A percentile compares a stretch with the other conserved stretches of the same genome.
Evolutionary conservation across 2,329 filamentous ascomycete species (phyloP).

Genomic region (Metarhizium guizhouense): DNA sequence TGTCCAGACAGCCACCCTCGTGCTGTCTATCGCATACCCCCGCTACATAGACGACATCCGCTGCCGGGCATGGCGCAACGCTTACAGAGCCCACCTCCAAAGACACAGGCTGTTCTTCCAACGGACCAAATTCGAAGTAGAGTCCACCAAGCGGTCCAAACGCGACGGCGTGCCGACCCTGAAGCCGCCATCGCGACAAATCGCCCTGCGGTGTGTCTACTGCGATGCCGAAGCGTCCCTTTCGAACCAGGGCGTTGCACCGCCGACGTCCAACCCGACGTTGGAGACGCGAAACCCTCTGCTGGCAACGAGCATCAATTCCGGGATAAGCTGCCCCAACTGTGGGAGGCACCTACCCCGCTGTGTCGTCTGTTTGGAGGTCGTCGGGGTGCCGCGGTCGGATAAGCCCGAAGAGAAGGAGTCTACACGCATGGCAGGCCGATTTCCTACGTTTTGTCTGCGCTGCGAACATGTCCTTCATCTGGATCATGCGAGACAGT

Average conservation of each 20-base stretch:
- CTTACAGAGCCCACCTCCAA: conserved; percentile 63
- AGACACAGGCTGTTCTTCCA: conserved; percentile 66
- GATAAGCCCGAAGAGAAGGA: conserved; percentile 44
- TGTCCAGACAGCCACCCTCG: conserved; percentile 68
- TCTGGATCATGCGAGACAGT: conserved; percentile 56
- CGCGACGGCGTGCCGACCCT: conserved; percentile 54
- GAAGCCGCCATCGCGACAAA: conserved; percentile 56
- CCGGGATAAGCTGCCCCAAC: conserved; percentile 56
- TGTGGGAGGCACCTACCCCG: conserved; percentile 59
- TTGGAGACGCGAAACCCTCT: conserved; percentile 43
- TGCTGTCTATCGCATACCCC: conserved; percentile 65
- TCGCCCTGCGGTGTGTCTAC: conserved; percentile 68
- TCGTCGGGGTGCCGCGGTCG: conserved; percentile 55
- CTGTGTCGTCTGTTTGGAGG: conserved; percentile 59
- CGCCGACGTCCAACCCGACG: conserved; percentile 15
- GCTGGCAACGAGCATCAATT: conserved; percentile 45
- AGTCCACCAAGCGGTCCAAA: conserved; percentile 62
- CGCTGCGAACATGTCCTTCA: conserved; percentile 61
- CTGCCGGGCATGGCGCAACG: conserved; percentile 63
- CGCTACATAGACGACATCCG: conserved; percentile 70
- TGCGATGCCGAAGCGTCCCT: conserved; percentile 56
- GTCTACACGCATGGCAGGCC: conserved; percentile 41
- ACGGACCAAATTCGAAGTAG: conserved; percentile 69
- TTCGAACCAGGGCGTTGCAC: conserved; percentile 25
- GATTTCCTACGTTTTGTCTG: conserved; percentile 61